Base-by-base conservation (phyloP, 768 basidiomycete genomes). In the Xerocomellus amylosporus region DNA sequence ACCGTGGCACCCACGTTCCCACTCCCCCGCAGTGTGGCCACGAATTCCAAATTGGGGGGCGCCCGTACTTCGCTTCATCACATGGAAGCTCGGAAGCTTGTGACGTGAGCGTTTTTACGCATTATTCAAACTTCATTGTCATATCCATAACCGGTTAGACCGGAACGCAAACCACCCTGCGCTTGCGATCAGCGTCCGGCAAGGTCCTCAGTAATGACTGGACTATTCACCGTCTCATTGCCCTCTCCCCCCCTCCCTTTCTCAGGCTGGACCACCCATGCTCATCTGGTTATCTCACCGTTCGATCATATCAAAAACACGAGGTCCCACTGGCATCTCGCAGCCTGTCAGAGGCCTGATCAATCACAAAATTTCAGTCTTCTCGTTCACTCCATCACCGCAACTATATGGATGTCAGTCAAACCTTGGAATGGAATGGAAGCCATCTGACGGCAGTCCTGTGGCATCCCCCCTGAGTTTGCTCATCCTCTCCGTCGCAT, bases 21-120 rank as follows among this genome's bases (percentile, higher is more conserved):
- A 38, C 40, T 43, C 34, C 2, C 49, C 46, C 59, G 30, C 45
- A 51, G 49, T 36, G 26, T 39, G 46, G 37, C 20, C 22, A 37
- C 37, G 26, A 12, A 20, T 53, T 19, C 44, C 53, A 31, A 8
- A 47, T 62, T 33, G 53, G 61, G 33, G 2, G 38, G 14, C 40
- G 28, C 36, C 34, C 26, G 38, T 4, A 37, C 76, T 78, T 37
- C 76, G 80, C 8, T 82, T 81, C 61, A 79, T 80, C 13, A 83
- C 81, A 46, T 83, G 84, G 82, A 86, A 85, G 70, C 64, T 74
- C 43, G 70, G 57, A 59, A 54, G 51, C 15, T 10, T 10, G 51
- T 39, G 36, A 49, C 49, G 56, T 40, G 54, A 26, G 34, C 9
- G 26, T 20, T 42, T 30, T 30, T 30, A 30, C n/a, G n/a, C n/a